Evolutionary conservation across 148 eudicot species (phyloP).

Genomic region (Vaccinium darrowii): DNA sequence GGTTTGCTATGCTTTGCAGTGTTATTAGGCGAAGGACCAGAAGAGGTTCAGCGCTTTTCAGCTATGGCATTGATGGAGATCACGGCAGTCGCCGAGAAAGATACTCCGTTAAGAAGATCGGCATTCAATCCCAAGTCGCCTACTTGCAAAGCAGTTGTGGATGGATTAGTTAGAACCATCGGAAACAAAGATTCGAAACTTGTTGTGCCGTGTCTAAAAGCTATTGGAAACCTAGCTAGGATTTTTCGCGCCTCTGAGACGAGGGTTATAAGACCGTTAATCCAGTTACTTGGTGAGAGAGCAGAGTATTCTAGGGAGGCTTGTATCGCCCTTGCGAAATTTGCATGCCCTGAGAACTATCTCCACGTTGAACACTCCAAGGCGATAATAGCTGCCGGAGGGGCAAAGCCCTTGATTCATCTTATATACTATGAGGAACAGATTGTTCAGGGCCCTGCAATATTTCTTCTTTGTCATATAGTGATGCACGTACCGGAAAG

Average conservation of each 20-base stretch:
- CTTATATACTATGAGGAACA: slow-evolving; percentile 11
- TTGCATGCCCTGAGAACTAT: slow-evolving; percentile 7
- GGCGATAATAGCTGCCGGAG: slow-evolving; percentile 8
- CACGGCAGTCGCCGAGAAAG: slow-evolving; percentile 9
- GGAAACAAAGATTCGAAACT: slow-evolving; percentile 1
- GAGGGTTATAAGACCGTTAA: background rate
- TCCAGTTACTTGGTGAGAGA: background rate
- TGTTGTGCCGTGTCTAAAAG: background rate
- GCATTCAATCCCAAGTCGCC: slow-evolving; percentile 16
- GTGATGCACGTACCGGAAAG: background rate
- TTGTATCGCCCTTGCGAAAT: background rate
- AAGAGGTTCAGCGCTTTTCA: background rate
- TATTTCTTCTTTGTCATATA: slow-evolving; percentile 6
- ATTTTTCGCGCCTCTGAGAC: background rate
- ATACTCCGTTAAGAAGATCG: slow-evolving; percentile 1
- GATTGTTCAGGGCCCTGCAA: background rate
- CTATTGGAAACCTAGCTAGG: slow-evolving; percentile 9
- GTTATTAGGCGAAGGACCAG: background rate
- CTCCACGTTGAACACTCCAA: slow-evolving; percentile 9
- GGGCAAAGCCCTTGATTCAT: slow-evolving; percentile 7
- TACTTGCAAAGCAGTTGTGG: slow-evolving; percentile 13
- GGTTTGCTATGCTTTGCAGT: slow-evolving; percentile 12
- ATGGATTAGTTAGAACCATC: background rate
- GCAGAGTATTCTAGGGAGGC: slow-evolving; percentile 9
- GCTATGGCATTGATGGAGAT: slow-evolving; percentile 15